Evolutionary conservation across 2,329 filamentous ascomycete genomes (phyloP).

Genomic region (Penicillium sp.): DNA sequence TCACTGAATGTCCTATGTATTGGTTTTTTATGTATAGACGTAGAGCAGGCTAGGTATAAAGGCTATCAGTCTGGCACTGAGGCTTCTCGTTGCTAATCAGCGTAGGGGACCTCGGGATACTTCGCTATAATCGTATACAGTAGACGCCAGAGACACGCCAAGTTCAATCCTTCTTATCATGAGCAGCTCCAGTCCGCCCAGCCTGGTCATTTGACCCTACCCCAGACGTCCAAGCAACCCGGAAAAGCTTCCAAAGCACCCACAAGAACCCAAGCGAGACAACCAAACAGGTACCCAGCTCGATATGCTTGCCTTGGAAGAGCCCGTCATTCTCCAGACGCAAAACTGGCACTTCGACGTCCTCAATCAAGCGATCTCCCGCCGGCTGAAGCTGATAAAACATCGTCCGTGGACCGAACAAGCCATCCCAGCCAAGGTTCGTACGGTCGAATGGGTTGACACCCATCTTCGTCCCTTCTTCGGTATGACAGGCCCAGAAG

Average conservation of each 20-base stretch:
- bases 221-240: slow-evolving; percentile 30
- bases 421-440: slow-evolving; percentile 80
- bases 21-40: no score
- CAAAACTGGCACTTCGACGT: slow-evolving; percentile 66
- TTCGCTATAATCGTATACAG: no score
- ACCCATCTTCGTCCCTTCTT: slow-evolving; percentile 62
- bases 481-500: slow-evolving; percentile 83
- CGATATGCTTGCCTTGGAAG: slow-evolving; percentile 42
- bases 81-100: background rate
- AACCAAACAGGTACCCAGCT: slow-evolving; percentile 58
- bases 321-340: slow-evolving; percentile 53
- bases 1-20: no score
- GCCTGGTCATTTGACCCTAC: slow-evolving; percentile 8
- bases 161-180: slow-evolving; percentile 31
- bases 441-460: slow-evolving; percentile 81
- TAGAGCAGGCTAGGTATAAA: no score
- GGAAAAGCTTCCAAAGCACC: slow-evolving; percentile 62
- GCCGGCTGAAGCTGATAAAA: slow-evolving; percentile 76
- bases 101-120: no score
- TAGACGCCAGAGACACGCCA: no score
- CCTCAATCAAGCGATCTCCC: slow-evolving; percentile 53
- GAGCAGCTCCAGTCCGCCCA: slow-evolving; percentile 6
- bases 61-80: no score
- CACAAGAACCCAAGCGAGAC: slow-evolving; percentile 69
- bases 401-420: slow-evolving; percentile 74